phyloP scores from a whole-genome alignment of 768 basidiomycete genomes.

The Fibroporia radiculosa region DNA sequence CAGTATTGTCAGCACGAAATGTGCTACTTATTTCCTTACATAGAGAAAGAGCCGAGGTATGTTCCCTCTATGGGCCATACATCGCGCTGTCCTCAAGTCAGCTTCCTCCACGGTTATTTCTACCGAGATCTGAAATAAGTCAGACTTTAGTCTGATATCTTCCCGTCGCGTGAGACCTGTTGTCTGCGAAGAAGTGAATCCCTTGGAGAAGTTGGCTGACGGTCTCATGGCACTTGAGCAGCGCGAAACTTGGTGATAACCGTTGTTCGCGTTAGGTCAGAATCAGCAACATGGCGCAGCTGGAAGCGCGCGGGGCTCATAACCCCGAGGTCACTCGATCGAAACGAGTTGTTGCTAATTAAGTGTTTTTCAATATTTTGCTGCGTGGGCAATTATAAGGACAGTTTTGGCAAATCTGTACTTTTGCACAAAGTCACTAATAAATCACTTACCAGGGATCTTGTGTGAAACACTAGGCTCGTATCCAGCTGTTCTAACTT shows the following conservation, averaged over 20 bases:
- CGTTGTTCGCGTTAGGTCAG: conserved; percentile 53
- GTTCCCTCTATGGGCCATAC: conserved; percentile 47
- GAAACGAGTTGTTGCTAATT: conserved; percentile 5
- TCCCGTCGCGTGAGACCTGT: conserved; percentile 62
- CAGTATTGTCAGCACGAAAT: not conserved
- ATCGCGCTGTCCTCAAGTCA: conserved; percentile 62
- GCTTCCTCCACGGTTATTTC: conserved; percentile 13
- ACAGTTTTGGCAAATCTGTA: too few relatives aligned
- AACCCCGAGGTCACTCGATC: conserved; percentile 8
- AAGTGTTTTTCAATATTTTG: not conserved
- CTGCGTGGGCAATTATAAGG: too few relatives aligned
- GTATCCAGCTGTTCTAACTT: too few relatives aligned
- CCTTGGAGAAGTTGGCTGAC: conserved; percentile 56
- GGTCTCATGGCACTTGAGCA: conserved; percentile 72
- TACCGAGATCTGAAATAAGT: not conserved
- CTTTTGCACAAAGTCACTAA: too few relatives aligned
- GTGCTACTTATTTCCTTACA: not conserved
- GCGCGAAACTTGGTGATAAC: conserved; percentile 93
- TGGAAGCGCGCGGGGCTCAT: conserved; percentile 5
- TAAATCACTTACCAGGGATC: too few relatives aligned
- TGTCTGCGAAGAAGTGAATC: conserved; percentile 59
- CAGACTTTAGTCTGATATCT: conserved; percentile 49
- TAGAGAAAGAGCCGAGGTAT: conserved; percentile 59
- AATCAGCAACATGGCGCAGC: conserved; percentile 7
- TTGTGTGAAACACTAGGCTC: too few relatives aligned